Base-by-base conservation (phyloP, 2,329 filamentous ascomycete genomes). In the Colletotrichum australisinense region DNA sequence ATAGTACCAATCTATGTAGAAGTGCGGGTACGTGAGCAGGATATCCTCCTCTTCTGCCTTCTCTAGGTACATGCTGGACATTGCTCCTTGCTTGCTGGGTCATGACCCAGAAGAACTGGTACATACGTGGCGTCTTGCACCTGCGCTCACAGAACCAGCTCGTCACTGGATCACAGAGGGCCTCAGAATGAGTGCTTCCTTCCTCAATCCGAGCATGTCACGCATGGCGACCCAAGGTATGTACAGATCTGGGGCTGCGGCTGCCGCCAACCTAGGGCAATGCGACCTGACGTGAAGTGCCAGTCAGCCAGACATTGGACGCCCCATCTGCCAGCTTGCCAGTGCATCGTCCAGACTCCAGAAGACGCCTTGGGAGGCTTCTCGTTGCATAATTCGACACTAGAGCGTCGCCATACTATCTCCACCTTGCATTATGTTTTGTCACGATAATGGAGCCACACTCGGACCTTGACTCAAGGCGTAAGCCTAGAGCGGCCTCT, bases 81-180 rank as follows among this genome's bases (percentile, higher is more conserved):
- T 32, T 49, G 53, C 35, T 14, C 32, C 32, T 32, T 49, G 53
- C 35, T 14, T 62, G 46, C 38, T 67, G 63, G 32, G 32, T 62
- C 59, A 42, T 49, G 46, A 52, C 46, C 63, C 28, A 38, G 46
- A 58, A 49, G 42, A 22, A 19, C 19, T 49, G 52, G 38, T 42
- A 58, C 38, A 52, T 65, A 11, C 55, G 53, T 30, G 67, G 38
- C 53, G 58, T 26, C 28, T n/a, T 63, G 69, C 65, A 69, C n/a
- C 49, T 22, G 19, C 35, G 4, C 12, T 46, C 52, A 38, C 65
- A 69, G 28, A 7, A 38, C 22, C 8, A 30, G 26, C 58, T 69
- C 35, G 58, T 69, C 69, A 72, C 65, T 63, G 69, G 69, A 46
- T 63, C 30, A 19, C 42, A 30, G 14, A 53, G 30, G 38, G 52